Percentiles rank a stretch among this genome's conserved stretches.
phyloP scores from a whole-genome alignment of 225 moss, liverwort and hornwort species.

The Straminergon stramineum region DNA sequence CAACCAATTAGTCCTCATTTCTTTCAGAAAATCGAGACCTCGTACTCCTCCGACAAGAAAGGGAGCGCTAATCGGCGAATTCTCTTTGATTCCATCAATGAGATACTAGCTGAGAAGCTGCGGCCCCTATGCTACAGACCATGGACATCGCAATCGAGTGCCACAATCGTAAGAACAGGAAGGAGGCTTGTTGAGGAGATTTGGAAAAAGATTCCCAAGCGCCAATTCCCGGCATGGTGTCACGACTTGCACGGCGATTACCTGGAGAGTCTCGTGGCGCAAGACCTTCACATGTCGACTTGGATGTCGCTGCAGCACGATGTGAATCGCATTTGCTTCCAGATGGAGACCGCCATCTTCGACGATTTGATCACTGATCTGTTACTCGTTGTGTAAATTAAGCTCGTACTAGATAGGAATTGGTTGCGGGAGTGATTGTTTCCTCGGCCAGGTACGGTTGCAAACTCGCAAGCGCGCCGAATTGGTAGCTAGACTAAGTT shows the following conservation, averaged over 20 bases:
- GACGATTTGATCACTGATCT: slow-evolving; percentile 4
- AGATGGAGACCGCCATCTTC: slow-evolving; percentile 48
- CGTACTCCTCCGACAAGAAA: background rate
- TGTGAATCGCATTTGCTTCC: slow-evolving; percentile 29
- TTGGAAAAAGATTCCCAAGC: slow-evolving; percentile 6
- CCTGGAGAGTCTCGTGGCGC: slow-evolving; percentile 49
- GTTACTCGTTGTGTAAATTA: background rate
- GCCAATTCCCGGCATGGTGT: slow-evolving; percentile 9
- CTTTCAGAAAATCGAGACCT: slow-evolving; percentile 37
- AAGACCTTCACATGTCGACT: slow-evolving; percentile 25
- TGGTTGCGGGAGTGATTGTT: background rate
- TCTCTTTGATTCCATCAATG: slow-evolving; percentile 64
- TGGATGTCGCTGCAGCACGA: slow-evolving; percentile 32
- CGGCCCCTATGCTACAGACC: slow-evolving; percentile 36
- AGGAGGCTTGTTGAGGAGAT: background rate
- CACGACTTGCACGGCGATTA: slow-evolving; percentile 39
- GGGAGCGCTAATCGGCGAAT: slow-evolving; percentile 25
- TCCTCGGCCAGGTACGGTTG: background rate
- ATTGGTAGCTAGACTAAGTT: background rate
- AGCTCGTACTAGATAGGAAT: background rate
- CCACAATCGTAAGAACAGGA: background rate
- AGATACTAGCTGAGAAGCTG: slow-evolving; percentile 34
- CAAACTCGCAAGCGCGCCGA: background rate
- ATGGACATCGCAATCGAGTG: slow-evolving; percentile 18
- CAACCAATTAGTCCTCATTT: slow-evolving; percentile 47